Conservation (phyloP, 148 eudicot species). For the Fallopia convolvulus region DNA sequence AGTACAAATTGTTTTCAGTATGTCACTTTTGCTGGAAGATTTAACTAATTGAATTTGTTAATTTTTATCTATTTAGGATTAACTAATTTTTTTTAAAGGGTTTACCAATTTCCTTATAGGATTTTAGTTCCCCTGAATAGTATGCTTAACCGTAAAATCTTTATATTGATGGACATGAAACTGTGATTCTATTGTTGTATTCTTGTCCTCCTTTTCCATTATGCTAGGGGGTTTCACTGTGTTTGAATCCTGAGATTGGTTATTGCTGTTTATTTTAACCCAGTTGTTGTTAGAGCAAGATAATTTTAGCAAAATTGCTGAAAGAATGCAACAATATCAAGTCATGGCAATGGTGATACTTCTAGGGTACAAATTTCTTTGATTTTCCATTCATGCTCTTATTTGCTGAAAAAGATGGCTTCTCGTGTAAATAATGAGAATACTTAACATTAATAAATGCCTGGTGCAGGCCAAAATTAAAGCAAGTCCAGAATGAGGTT, state of each 20-base stretch:
- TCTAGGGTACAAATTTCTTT: constrained; percentile 50
- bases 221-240: background rate
- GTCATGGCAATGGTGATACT: constrained; percentile 82
- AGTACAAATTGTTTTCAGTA: background rate
- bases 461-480: constrained; percentile 63
- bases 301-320: constrained; percentile 36
- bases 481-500: constrained; percentile 42
- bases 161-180: background rate
- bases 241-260: background rate
- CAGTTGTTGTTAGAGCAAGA: constrained; percentile 78
- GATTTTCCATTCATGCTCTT: background rate
- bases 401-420: background rate
- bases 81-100: no score
- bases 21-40: background rate
- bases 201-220: background rate
- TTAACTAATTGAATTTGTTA: no score
- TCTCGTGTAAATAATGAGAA: constrained; percentile 5
- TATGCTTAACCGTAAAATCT: no score
- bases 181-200: background rate
- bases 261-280: background rate
- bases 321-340: constrained; percentile 82
- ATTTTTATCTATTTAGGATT: no score
- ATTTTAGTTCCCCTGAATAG: no score
- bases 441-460: background rate
- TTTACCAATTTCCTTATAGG: no score